phyloP scores from a whole-genome alignment of 805 yeast species.

The Cyberlindnera misumaiensis region DNA sequence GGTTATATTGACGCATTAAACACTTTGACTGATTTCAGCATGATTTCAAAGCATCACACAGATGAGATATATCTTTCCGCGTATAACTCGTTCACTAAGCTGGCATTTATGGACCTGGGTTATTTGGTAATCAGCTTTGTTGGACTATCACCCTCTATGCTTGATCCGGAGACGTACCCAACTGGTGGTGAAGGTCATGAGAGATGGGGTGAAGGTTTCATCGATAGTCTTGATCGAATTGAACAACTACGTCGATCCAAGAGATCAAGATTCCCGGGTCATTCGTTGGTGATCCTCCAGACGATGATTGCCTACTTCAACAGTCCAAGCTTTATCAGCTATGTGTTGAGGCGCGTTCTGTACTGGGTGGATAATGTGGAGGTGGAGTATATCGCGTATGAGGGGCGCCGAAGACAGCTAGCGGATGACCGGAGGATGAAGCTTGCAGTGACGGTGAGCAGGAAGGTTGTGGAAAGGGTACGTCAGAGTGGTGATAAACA shows the following conservation, averaged over 20 bases:
- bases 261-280: neutral
- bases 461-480: too few species aligned
- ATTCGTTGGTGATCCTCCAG: neutral
- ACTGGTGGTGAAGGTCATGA: neutral
- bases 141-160: neutral
- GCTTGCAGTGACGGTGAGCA: too few species aligned
- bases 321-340: slow-evolving; percentile 5
- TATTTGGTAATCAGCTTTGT: slow-evolving; percentile 2
- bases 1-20: slow-evolving; percentile 3
- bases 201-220: neutral
- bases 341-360: slow-evolving; percentile 5
- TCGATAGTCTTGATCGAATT: neutral
- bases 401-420: neutral
- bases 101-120: slow-evolving; percentile 8
- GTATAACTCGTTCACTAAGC: slow-evolving; percentile 3
- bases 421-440: too few species aligned
- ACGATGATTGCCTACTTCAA: slow-evolving; percentile 1
- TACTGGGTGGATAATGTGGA: slow-evolving; percentile 7
- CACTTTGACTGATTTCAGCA: neutral
- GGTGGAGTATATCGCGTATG: neutral
- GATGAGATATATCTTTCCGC: slow-evolving; percentile 4
- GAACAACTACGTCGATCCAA: neutral
- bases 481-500: too few species aligned
- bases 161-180: neutral
- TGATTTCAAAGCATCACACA: neutral